phyloP scores from a whole-genome alignment of 2,329 filamentous ascomycete species.

The Talaromyces sp. region DNA sequence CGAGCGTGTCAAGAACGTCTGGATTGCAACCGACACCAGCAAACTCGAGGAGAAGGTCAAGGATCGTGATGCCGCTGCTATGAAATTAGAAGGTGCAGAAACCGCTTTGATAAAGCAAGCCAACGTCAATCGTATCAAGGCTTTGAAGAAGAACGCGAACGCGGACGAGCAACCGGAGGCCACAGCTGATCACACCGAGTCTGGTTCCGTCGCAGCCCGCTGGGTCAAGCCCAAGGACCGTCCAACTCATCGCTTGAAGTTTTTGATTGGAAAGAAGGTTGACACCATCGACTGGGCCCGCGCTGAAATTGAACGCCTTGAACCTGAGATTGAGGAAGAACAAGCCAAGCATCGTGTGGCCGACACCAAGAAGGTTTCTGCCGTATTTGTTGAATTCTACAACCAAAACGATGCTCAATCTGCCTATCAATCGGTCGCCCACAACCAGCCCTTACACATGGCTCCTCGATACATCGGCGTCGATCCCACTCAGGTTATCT shows the following conservation, averaged over 20 bases:
- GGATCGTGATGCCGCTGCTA: slow-evolving; percentile 73
- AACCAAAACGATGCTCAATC: slow-evolving; percentile 78
- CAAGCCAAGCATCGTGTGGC: slow-evolving; percentile 65
- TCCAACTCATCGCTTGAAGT: slow-evolving; percentile 70
- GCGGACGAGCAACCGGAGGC: slow-evolving; percentile 40
- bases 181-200: slow-evolving; percentile 55
- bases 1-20: slow-evolving; percentile 75
- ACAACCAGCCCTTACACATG: slow-evolving; percentile 85
- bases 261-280: slow-evolving; percentile 77
- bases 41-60: slow-evolving; percentile 77
- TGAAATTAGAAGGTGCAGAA: slow-evolving; percentile 81
- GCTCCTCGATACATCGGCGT: slow-evolving; percentile 79
- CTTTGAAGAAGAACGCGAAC: slow-evolving; percentile 56
- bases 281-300: slow-evolving; percentile 93
- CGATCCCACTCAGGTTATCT: slow-evolving; percentile 76
- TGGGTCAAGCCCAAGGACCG: slow-evolving; percentile 72
- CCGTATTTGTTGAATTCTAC: slow-evolving; percentile 88
- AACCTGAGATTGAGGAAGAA: slow-evolving; percentile 64
- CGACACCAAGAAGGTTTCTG: slow-evolving; percentile 63
- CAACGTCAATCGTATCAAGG: slow-evolving; percentile 67
- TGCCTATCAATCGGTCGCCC: slow-evolving; percentile 80
- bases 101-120: slow-evolving; percentile 77
- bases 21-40: slow-evolving; percentile 74
- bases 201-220: slow-evolving; percentile 66
- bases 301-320: slow-evolving; percentile 69